Evolutionary conservation across 2,329 filamentous ascomycete genomes (phyloP).

Genomic region (Calonectria ilicicola): DNA sequence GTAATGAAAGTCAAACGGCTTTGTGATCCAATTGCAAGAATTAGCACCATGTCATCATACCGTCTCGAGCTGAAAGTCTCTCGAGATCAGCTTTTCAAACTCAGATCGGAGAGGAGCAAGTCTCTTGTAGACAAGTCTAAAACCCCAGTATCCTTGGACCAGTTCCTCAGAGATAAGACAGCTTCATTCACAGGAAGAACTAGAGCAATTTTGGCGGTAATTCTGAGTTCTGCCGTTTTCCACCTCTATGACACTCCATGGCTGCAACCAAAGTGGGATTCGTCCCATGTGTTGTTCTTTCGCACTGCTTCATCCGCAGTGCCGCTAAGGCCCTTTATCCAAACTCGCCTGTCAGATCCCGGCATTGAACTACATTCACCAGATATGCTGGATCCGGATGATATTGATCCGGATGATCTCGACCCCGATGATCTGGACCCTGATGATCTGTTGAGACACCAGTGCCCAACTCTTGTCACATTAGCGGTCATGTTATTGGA

Average conservation of each 20-base stretch:
- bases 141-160: constrained; percentile 7
- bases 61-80: constrained; percentile 23
- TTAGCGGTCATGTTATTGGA: constrained; percentile 21
- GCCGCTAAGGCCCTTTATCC: constrained; percentile 14
- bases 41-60: neutral
- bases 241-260: constrained; percentile 20
- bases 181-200: constrained; percentile 23
- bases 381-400: neutral
- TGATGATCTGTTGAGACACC: constrained; percentile 11
- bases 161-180: neutral
- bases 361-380: too few relatives aligned
- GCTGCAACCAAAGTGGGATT: constrained; percentile 21
- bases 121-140: neutral
- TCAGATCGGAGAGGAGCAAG: constrained; percentile 15
- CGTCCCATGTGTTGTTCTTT: constrained; percentile 11
- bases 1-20: constrained; percentile 12
- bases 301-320: neutral
- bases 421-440: constrained; percentile 12
- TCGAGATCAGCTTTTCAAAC: constrained; percentile 15
- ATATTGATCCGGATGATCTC: neutral
- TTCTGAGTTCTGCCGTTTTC: constrained; percentile 19
- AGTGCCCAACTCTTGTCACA: constrained; percentile 14
- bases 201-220: constrained; percentile 21
- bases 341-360: neutral
- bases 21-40: constrained; percentile 11